These are phyloP conservation scores for Neophaeococcomyces mojaviensis DNA, from an alignment of 2,329 filamentous ascomycete species.

Conservation along the genomic window DNA sequence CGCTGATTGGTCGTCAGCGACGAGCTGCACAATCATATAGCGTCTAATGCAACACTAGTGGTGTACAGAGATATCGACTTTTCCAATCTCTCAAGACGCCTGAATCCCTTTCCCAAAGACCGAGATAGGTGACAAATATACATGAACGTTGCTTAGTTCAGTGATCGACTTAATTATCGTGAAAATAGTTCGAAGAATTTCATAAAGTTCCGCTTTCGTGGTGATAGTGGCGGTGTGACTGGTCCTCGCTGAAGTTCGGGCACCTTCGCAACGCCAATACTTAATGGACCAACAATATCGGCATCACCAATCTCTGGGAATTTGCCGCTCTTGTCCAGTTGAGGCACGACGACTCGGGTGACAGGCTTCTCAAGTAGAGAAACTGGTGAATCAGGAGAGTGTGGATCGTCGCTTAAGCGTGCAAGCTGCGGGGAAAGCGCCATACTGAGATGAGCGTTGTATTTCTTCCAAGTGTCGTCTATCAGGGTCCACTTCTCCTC, in stretches of 20 bases:
- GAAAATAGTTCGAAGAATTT: slow-evolving; percentile 36
- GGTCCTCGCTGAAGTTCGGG: slow-evolving; percentile 28
- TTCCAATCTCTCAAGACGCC: too few species aligned
- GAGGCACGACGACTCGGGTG: slow-evolving; percentile 50
- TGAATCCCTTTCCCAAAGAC: too few species aligned
- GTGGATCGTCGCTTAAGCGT: slow-evolving; percentile 29
- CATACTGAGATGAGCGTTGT: slow-evolving; percentile 58
- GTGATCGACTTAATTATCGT: background rate
- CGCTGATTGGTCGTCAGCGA: too few species aligned
- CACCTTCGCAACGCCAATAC: slow-evolving; percentile 30
- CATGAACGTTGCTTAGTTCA: background rate
- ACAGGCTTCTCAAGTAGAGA: slow-evolving; percentile 22
- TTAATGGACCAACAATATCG: slow-evolving; percentile 91
- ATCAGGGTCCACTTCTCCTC: slow-evolving; percentile 82
- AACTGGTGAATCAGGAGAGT: slow-evolving; percentile 17
- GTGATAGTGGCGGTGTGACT: slow-evolving; percentile 33
- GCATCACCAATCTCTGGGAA: slow-evolving; percentile 83
- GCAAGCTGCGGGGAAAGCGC: slow-evolving; percentile 37
- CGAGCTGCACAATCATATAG: too few species aligned
- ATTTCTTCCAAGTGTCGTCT: slow-evolving; percentile 64
- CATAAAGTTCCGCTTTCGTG: slow-evolving; percentile 38
- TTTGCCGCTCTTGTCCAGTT: slow-evolving; percentile 55
- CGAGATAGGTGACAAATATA: too few species aligned
- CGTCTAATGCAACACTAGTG: too few species aligned
- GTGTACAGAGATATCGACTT: too few species aligned